Evolutionary conservation across 78 protist species (phyloP).

Genomic region (Dictyostelium capitatum): DNA sequence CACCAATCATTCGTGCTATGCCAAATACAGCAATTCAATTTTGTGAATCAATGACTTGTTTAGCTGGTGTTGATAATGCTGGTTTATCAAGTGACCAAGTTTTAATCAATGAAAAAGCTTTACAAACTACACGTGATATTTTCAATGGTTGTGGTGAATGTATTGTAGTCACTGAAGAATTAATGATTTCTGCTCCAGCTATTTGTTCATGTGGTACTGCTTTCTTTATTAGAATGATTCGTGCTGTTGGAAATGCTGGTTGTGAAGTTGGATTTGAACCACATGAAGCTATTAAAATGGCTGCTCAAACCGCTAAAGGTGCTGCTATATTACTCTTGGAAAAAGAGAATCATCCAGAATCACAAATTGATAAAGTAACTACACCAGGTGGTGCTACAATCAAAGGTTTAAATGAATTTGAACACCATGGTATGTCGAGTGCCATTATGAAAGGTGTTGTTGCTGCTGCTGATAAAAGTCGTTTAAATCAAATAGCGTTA

Average conservation of each 20-base stretch:
- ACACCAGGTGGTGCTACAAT: conserved; percentile 71
- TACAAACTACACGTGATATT: conserved; percentile 25
- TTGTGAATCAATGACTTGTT: conserved; percentile 81
- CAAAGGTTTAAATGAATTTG: conserved; percentile 74
- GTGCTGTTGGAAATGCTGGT: conserved; percentile 78
- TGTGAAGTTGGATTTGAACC: conserved; percentile 80
- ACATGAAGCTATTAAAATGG: conserved; percentile 74
- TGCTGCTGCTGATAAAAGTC: conserved; percentile 69
- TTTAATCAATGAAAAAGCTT: conserved; percentile 2
- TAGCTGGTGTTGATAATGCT: neutral
- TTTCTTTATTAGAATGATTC: conserved; percentile 63
- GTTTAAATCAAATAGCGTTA: too few species aligned
- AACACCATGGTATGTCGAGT: conserved; percentile 67
- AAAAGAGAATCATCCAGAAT: conserved; percentile 66
- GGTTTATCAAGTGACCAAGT: neutral
- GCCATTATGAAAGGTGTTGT: conserved; percentile 81
- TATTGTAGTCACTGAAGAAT: neutral
- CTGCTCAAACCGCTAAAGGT: conserved; percentile 84
- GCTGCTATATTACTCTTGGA: conserved; percentile 59
- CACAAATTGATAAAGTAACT: conserved; percentile 43
- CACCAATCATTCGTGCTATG: conserved; percentile 71
- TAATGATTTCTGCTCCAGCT: neutral
- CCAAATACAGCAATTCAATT: conserved; percentile 81
- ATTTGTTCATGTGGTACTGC: conserved; percentile 79
- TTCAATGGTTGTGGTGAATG: conserved; percentile 45